phyloP scores from a whole-genome alignment of 306 rosid species.

The Erythrophleum fordii region DNA sequence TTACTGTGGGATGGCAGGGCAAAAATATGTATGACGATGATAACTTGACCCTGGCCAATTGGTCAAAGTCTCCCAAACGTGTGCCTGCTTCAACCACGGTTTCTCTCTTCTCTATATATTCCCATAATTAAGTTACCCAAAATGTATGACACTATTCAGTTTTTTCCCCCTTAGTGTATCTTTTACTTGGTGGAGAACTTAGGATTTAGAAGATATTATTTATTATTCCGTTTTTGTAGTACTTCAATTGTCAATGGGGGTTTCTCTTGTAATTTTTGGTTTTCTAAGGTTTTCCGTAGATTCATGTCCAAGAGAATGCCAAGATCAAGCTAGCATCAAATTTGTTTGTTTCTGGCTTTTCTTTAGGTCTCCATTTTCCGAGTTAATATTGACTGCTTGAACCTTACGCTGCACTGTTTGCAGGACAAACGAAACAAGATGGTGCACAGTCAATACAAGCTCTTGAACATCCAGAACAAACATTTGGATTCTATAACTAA shows the following conservation, averaged over 20 bases:
- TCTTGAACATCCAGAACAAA: conserved; percentile 44
- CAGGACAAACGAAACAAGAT: conserved; percentile 57
- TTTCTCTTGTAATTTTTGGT: neutral
- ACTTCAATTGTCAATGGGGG: neutral
- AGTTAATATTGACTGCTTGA: neutral
- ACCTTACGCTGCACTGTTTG: conserved; percentile 40
- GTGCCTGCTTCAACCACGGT: conserved; percentile 33
- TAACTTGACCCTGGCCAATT: conserved; percentile 39
- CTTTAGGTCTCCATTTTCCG: neutral
- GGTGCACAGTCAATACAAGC: conserved; percentile 48
- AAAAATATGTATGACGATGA: conserved; percentile 10
- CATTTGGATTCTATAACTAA: conserved; percentile 42
- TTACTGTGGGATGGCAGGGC: neutral
- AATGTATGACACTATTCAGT: neutral
- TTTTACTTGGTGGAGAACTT: neutral
- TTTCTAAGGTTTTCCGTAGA: neutral
- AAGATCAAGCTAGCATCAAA: neutral
- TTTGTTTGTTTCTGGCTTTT: neutral
- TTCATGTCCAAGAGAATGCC: neutral
- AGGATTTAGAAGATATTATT: neutral
- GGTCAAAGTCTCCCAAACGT: conserved; percentile 33
- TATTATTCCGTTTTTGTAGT: neutral
- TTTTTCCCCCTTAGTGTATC: neutral
- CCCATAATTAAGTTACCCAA: neutral
- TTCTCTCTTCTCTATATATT: conserved; percentile 2